Conservation (phyloP, 176 grass and related monocot species). For the Eremochloa ophiuroides region DNA sequence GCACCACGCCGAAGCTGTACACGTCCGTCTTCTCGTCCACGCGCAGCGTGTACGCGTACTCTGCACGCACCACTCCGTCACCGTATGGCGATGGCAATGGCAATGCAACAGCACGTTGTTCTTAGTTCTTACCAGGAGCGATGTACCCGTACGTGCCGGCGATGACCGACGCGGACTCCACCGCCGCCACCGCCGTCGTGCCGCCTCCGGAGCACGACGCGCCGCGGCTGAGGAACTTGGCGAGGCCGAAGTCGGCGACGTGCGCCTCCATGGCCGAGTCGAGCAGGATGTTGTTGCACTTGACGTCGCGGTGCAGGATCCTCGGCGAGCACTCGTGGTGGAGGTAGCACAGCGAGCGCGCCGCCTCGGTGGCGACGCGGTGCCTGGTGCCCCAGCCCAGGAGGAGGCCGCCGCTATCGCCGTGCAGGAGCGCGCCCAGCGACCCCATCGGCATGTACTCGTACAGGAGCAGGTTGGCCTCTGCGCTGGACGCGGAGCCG, state of each 20-base stretch:
- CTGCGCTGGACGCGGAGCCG: too few relatives aligned
- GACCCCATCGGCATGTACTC: too few relatives aligned
- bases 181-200: neutral
- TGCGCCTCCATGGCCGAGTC: constrained; percentile 60
- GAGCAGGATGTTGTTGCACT: constrained; percentile 79
- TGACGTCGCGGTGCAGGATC: constrained; percentile 82
- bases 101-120: too few relatives aligned
- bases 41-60: too few relatives aligned
- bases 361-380: constrained; percentile 63
- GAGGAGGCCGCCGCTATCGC: constrained; percentile 37
- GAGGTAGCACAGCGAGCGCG: constrained; percentile 63
- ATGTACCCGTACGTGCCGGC: too few relatives aligned
- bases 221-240: constrained; percentile 50
- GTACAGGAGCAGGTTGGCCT: too few relatives aligned
- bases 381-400: constrained; percentile 56
- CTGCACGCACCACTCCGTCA: too few relatives aligned
- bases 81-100: too few relatives aligned
- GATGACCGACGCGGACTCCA: constrained; percentile 70
- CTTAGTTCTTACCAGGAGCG: too few relatives aligned
- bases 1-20: constrained; percentile 76
- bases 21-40: too few relatives aligned
- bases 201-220: neutral
- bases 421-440: constrained; percentile 70
- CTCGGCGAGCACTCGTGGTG: constrained; percentile 82
- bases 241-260: constrained; percentile 79